Conservation (phyloP, 108 stramenopile genomes). For the Pseudonitzschia delicatissima region DNA sequence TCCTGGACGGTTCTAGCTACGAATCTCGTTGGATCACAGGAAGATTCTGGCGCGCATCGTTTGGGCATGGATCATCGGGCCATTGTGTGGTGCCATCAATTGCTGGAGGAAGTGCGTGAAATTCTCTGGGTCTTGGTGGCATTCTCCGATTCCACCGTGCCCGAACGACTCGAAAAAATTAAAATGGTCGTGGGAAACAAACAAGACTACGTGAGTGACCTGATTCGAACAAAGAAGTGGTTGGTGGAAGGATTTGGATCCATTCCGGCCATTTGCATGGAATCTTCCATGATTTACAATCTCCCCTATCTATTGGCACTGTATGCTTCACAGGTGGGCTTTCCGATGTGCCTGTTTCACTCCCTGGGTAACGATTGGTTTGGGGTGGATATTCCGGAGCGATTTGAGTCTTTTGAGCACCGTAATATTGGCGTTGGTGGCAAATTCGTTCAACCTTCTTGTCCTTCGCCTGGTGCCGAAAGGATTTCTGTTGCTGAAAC, state of each 20-base stretch:
- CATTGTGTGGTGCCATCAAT: conserved; percentile 81
- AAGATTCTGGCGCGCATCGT: not conserved
- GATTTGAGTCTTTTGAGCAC: not conserved
- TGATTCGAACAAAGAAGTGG: not conserved
- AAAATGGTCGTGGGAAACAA: not conserved
- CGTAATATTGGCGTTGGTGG: conserved; percentile 22
- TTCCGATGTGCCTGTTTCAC: not conserved
- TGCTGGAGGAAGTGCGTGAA: conserved; percentile 50
- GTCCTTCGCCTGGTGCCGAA: not conserved
- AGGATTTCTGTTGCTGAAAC: not conserved
- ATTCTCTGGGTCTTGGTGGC: conserved; percentile 39
- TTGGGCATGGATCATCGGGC: conserved; percentile 83
- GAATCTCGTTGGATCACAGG: not conserved
- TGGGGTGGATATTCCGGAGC: conserved; percentile 4
- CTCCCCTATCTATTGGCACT: conserved; percentile 16
- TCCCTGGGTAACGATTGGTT: not conserved
- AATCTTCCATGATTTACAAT: conserved; percentile 39
- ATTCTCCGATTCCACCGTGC: not conserved
- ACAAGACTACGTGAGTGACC: not conserved
- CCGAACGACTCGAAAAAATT: not conserved
- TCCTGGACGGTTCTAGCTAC: not conserved
- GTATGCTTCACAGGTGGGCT: conserved; percentile 16
- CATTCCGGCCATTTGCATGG: conserved; percentile 14
- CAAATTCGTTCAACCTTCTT: conserved; percentile 12
- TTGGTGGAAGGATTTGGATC: not conserved